Percentiles rank a stretch among this genome's conserved stretches.
These are phyloP conservation scores for Trametes gibbosa DNA, from an alignment of 768 basidiomycete genomes.

Conservation along the genomic window DNA sequence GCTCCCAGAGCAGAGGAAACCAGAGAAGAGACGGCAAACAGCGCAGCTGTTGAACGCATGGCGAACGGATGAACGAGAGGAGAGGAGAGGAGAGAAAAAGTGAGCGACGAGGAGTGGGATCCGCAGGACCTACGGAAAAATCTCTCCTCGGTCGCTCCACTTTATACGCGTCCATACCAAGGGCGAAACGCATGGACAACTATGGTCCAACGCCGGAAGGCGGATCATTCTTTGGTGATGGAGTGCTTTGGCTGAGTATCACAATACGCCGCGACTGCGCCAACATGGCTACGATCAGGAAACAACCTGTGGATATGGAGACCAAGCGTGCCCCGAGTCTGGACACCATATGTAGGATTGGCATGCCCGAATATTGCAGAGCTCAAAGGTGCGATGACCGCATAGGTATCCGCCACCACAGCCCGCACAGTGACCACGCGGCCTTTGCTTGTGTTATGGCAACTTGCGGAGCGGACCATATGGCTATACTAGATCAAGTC, in stretches of 20 bases:
- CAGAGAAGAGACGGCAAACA: slow-evolving; percentile 18
- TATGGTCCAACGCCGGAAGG: background rate
- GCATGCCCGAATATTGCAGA: no score
- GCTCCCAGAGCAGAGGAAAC: slow-evolving; percentile 22
- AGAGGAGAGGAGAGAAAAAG: background rate
- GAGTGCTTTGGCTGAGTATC: background rate
- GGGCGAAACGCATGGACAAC: background rate
- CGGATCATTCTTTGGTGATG: slow-evolving; percentile 11
- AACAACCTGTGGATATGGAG: slow-evolving; percentile 4
- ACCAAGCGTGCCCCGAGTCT: background rate
- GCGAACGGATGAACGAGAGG: background rate
- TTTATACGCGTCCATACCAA: slow-evolving; percentile 16
- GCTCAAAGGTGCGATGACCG: no score
- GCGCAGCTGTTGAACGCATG: slow-evolving; percentile 21
- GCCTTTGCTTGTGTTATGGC: no score
- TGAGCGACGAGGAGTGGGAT: slow-evolving; percentile 9
- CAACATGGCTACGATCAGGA: slow-evolving; percentile 9
- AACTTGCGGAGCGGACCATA: no score
- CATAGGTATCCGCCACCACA: no score
- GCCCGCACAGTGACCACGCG: no score
- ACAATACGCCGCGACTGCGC: background rate
- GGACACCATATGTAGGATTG: background rate
- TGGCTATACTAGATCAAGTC: no score
- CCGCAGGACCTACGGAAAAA: slow-evolving; percentile 14
- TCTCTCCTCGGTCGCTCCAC: background rate